Evolutionary conservation across 768 basidiomycete species (phyloP), one percentile per base, ranked within the genome.

Genomic region (Amanita fuliginea): DNA sequence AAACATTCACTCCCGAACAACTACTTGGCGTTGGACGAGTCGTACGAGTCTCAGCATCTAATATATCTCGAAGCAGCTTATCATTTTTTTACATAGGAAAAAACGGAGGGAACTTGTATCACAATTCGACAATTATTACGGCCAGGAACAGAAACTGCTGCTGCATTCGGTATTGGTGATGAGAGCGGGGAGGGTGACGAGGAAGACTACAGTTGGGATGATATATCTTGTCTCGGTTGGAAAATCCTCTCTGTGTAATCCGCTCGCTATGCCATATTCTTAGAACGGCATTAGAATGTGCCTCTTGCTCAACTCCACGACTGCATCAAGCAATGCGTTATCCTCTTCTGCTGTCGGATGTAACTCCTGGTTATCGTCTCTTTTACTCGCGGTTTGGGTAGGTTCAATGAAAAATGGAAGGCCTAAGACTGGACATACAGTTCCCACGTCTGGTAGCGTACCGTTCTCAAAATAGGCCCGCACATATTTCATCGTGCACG

Each of bases 381-480:
- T 8, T 28, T 28, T 28, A 9, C 28, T 28, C 28, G 28, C 3
- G 28, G 28, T 28, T 28, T 28, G 7, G 28, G 26, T 26, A 26
- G 26, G 26, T 26, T 9, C 4, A 26, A 26, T 9, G 28, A 28
- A 0, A 9, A 28, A 28, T 8, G 47, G 47, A 13, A 30, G n/a
- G 11, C 14, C 35, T 24, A 49, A 40, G 4, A 55, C 55, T 3
- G 52, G 18, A 41, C 55, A 59, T 2, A 59, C 51, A 1, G 57
- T 57, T 3, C 55, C 58, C 5, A 22, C 53, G 1, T 22, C 42
- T 2, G 59, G 59, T 9, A 60, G 46, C 0, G 45, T 46, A 3
- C 59, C 59, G 13, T 60, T 53, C 28, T 46, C 22, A 35, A 60
- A 55, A 42, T 58, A 60, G 9, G 30, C 42, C 1, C 50, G 51